Conservation (phyloP, 2,329 filamentous ascomycete genomes). For the Teratosphaeria nubilosa region DNA sequence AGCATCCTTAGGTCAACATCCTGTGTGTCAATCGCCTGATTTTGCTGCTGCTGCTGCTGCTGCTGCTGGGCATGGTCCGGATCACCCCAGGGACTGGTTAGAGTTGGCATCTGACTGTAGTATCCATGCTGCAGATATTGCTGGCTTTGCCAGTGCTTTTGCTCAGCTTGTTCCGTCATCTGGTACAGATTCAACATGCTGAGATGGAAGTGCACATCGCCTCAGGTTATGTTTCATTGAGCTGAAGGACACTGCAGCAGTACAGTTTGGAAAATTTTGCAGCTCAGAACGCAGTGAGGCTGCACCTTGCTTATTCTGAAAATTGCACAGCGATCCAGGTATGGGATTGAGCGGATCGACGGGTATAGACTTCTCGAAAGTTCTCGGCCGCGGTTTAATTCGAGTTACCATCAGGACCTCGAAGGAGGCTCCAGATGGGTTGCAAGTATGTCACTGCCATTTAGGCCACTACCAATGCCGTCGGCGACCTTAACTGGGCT, state of each 20-base stretch:
- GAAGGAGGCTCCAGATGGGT: neutral
- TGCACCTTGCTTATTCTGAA: constrained; percentile 1
- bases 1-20: constrained; percentile 21
- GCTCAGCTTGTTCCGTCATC: constrained; percentile 8
- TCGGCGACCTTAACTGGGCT: neutral
- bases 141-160: constrained; percentile 5
- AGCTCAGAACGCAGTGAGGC: neutral
- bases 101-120: constrained; percentile 2
- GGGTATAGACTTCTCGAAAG: neutral
- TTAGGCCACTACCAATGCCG: neutral
- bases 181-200: constrained; percentile 1
- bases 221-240: constrained; percentile 9
- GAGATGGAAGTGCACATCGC: constrained; percentile 5
- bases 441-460: neutral
- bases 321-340: neutral
- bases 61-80: neutral
- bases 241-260: constrained; percentile 1
- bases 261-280: neutral
- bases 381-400: neutral
- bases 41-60: constrained; percentile 2
- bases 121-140: constrained; percentile 1
- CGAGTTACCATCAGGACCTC: neutral
- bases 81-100: neutral
- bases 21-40: constrained; percentile 13
- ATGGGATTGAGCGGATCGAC: neutral